A percentile compares a stretch with the other conserved stretches of the same genome.
These are phyloP conservation scores for Trichoderma atroviride DNA, from an alignment of 2,329 filamentous ascomycete species.

Conservation along the genomic window DNA sequence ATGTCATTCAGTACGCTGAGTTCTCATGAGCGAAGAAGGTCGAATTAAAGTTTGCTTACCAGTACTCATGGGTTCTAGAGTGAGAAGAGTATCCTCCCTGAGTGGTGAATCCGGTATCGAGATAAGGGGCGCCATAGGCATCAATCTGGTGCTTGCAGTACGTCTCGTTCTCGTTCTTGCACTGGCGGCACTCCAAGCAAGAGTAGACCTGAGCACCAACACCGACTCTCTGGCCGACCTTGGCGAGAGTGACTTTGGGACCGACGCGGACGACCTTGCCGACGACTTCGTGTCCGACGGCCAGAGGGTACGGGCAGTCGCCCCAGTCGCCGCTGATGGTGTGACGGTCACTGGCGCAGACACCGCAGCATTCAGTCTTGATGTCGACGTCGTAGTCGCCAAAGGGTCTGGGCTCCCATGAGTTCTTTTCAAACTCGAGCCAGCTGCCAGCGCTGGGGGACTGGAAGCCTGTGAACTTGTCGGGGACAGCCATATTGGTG, in stretches of 20 bases:
- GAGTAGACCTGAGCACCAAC: constrained; percentile 59
- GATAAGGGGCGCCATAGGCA: constrained; percentile 56
- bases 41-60: constrained; percentile 53
- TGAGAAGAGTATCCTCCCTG: constrained; percentile 59
- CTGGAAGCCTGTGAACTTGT: constrained; percentile 65
- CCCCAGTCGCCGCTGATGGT: constrained; percentile 72
- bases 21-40: constrained; percentile 46
- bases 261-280: constrained; percentile 70
- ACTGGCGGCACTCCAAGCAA: constrained; percentile 51
- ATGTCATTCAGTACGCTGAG: background rate
- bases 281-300: constrained; percentile 73
- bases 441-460: constrained; percentile 56
- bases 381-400: constrained; percentile 86
- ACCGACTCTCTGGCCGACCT: constrained; percentile 61
- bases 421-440: constrained; percentile 67
- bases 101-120: constrained; percentile 55
- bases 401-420: constrained; percentile 84
- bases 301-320: constrained; percentile 62
- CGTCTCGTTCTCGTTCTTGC: constrained; percentile 46
- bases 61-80: constrained; percentile 46
- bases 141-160: constrained; percentile 46
- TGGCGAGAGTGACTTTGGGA: constrained; percentile 48
- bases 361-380: constrained; percentile 79
- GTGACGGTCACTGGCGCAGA: constrained; percentile 74
- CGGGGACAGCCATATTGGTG: constrained; percentile 55